Evolutionary conservation across 1,139 yeast genomes (phyloP).

Genomic region (Taphrina flavorubra): DNA sequence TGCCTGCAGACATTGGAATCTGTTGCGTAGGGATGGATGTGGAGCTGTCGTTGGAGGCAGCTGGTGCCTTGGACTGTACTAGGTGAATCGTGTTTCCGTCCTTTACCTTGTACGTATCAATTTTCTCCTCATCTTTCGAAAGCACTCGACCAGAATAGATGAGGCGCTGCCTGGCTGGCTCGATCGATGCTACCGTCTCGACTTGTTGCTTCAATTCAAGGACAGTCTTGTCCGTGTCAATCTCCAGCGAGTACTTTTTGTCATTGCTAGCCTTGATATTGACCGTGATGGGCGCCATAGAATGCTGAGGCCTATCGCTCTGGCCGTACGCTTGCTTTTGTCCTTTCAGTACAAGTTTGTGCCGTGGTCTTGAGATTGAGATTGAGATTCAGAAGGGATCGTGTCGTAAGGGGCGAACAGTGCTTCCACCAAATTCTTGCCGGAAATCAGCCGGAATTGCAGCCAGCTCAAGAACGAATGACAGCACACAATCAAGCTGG

Average conservation of each 20-base stretch:
- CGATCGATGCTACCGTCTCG: conserved; percentile 65
- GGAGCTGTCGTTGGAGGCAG: conserved; percentile 47
- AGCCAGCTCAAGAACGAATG: not conserved
- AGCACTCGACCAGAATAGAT: conserved; percentile 93
- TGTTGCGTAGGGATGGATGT: conserved; percentile 59
- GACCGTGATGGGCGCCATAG: conserved; percentile 49
- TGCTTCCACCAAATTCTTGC: conserved; percentile 17
- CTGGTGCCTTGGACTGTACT: conserved; percentile 66
- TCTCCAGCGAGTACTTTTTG: conserved; percentile 70
- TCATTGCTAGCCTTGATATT: conserved; percentile 62
- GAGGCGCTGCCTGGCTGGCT: conserved; percentile 78
- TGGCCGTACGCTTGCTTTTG: not conserved
- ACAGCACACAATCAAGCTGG: not conserved
- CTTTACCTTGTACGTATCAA: conserved; percentile 78
- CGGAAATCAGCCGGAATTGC: not conserved
- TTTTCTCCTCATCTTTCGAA: conserved; percentile 72
- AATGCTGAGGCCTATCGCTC: not conserved
- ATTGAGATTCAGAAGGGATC: not conserved
- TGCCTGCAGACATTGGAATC: conserved; percentile 78
- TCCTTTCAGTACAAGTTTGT: not conserved
- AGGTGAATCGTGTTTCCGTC: conserved; percentile 86
- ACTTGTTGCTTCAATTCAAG: conserved; percentile 71
- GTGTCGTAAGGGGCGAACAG: conserved; percentile 19
- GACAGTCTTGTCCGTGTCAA: conserved; percentile 64
- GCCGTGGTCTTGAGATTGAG: not conserved